These are phyloP conservation scores for Babesia ovis DNA, from an alignment of 169 alveolate genomes.

Conservation along the genomic window DNA sequence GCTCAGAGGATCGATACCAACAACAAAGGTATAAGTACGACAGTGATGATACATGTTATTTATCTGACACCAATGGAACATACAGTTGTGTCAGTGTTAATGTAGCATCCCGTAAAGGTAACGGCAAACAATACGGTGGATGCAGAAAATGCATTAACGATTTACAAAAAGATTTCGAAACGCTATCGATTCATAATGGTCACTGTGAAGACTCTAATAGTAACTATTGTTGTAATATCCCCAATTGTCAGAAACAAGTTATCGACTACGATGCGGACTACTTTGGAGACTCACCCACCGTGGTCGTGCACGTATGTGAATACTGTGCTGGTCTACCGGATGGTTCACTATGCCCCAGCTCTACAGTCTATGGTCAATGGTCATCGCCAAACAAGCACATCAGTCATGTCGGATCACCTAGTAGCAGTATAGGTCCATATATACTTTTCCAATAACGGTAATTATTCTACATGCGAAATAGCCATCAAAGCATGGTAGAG, in stretches of 20 bases:
- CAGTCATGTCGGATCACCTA: no score
- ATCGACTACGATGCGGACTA: background rate
- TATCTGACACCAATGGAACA: background rate
- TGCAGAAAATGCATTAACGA: background rate
- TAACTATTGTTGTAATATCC: background rate
- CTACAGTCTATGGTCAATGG: background rate
- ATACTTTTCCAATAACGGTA: no score
- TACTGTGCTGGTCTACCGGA: slow-evolving; percentile 6
- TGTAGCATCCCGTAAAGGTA: background rate
- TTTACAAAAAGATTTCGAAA: background rate
- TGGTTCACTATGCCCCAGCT: background rate
- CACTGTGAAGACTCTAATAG: background rate
- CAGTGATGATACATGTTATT: slow-evolving; percentile 1
- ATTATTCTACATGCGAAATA: no score
- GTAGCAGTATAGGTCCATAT: no score
- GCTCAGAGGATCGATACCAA: background rate
- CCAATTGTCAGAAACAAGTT: background rate
- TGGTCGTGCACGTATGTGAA: background rate
- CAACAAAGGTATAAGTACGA: background rate
- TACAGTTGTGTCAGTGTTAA: background rate
- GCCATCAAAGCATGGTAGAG: no score
- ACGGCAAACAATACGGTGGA: background rate
- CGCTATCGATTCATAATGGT: background rate
- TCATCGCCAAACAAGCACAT: no score
- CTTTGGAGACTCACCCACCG: background rate